These are phyloP conservation scores for Malus hybrid DNA, from an alignment of 331 rosid genomes.

Conservation along the genomic window DNA sequence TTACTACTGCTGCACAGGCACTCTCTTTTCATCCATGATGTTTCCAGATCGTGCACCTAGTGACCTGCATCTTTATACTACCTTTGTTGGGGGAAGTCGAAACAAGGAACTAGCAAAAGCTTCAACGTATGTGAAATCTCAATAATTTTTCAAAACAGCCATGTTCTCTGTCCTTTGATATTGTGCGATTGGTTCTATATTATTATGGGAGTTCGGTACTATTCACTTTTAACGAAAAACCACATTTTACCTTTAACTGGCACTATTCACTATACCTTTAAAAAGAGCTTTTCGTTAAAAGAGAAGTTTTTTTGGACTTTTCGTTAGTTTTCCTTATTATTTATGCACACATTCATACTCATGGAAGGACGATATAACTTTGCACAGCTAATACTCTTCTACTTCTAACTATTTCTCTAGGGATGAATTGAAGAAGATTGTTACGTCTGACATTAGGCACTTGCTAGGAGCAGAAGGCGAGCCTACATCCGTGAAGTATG, in stretches of 20 bases:
- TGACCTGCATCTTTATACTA: constrained; percentile 70
- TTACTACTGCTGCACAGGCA: constrained; percentile 48
- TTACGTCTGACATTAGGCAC: constrained; percentile 74
- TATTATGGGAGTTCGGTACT: neutral
- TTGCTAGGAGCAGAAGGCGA: constrained; percentile 87
- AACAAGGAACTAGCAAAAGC: constrained; percentile 72
- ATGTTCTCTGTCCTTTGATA: neutral
- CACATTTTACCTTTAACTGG: too few species aligned
- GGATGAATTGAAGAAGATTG: constrained; percentile 66
- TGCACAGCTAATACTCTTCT: constrained; percentile 8
- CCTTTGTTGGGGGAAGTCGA: constrained; percentile 79
- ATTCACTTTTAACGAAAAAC: too few species aligned
- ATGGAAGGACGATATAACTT: too few species aligned
- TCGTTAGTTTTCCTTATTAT: too few species aligned
- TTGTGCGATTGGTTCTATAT: neutral
- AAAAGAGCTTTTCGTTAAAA: too few species aligned
- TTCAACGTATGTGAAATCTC: constrained; percentile 49
- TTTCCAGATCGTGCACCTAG: constrained; percentile 92
- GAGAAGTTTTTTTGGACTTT: too few species aligned
- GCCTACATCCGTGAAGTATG: constrained; percentile 74
- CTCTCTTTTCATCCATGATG: constrained; percentile 90
- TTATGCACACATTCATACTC: too few species aligned
- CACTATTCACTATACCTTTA: too few species aligned
- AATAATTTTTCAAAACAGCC: neutral
- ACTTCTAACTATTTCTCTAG: constrained; percentile 23